Base-by-base conservation (phyloP, 805 yeast genomes). In the Myxozyma sirexii region DNA sequence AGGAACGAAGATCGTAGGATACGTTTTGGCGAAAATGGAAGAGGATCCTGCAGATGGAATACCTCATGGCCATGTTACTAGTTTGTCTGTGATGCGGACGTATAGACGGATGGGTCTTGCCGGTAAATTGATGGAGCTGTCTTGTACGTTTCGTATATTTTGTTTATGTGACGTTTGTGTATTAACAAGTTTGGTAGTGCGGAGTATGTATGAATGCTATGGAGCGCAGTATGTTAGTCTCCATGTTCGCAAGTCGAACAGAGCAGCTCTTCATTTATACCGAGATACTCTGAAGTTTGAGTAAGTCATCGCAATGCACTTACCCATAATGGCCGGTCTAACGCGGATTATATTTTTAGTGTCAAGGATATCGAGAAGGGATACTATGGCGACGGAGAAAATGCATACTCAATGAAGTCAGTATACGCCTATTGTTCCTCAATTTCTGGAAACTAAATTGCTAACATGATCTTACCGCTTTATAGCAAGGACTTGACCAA, bases 311-410 rank as follows among this genome's bases (percentile, higher is more conserved):
- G 7, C 26, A 5, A n/a, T 29, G 12, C 26, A 12, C 13, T 15
- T 26, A 13, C 3, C n/a, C 7, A 5, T 19, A 10, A 4, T 13
- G 17, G 8, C 12, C n/a, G 23, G 23, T 48, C 52, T 52, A 38
- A 48, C 59, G 10, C 19, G 2, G 24, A 8, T 17, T n/a, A 2
- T 46, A 29, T 29, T 7, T 29, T 1, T 39, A 65, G 68, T n/a
- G 94, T 90, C 44, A 79, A 87, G 58, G 83, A 86, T 43, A 84
- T 94, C 59, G 97, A 91, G 69, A 86, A 83, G 65, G 82, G 87
- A n/a, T 94, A 94, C 74, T 94, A 94, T 70, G 97, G 92, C 54
- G 97, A 94, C 74, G 96, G 96, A 33, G 99, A 94, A 75, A 97
- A 94, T 75, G 99, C 99, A 15, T 93, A 92, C 73, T 87, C 94